These are phyloP conservation scores for Lonicera japonica DNA, from an alignment of 129 eudicot species.

Conservation along the genomic window DNA sequence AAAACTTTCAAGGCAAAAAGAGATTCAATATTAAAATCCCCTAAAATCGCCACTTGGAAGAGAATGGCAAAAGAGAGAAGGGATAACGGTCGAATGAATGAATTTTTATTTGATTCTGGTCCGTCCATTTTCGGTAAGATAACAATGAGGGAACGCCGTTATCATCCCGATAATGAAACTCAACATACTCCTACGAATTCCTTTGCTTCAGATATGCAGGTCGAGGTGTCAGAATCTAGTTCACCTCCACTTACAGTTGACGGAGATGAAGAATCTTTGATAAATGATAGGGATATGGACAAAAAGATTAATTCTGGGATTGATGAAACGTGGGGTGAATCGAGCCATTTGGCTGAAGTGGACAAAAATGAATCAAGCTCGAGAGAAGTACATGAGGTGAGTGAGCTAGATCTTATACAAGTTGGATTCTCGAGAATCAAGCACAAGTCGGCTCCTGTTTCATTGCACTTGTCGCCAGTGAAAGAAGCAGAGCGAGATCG, in stretches of 20 bases:
- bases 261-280: constrained; percentile 32
- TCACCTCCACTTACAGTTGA: constrained; percentile 40
- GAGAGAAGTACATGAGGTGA: constrained; percentile 18
- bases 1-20: constrained; percentile 36
- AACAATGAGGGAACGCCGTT: constrained; percentile 21
- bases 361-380: constrained; percentile 38
- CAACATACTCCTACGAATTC: constrained; percentile 45
- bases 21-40: constrained; percentile 50
- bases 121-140: constrained; percentile 24
- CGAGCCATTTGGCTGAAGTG: constrained; percentile 21
- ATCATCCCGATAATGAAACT: constrained; percentile 11
- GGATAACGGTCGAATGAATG: background rate
- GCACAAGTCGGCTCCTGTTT: constrained; percentile 4
- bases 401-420: constrained; percentile 17
- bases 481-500: constrained; percentile 6
- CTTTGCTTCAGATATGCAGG: constrained; percentile 81
- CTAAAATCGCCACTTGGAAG: constrained; percentile 31
- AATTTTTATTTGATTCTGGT: constrained; percentile 21
- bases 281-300: constrained; percentile 19
- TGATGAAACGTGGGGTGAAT: constrained; percentile 18
- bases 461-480: constrained; percentile 14
- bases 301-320: constrained; percentile 21
- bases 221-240: constrained; percentile 70
- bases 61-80: no score
- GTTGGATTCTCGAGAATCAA: constrained; percentile 6